Base-by-base conservation (phyloP, 345 rosid genomes). In the Psidium friedrichsthalianum region DNA sequence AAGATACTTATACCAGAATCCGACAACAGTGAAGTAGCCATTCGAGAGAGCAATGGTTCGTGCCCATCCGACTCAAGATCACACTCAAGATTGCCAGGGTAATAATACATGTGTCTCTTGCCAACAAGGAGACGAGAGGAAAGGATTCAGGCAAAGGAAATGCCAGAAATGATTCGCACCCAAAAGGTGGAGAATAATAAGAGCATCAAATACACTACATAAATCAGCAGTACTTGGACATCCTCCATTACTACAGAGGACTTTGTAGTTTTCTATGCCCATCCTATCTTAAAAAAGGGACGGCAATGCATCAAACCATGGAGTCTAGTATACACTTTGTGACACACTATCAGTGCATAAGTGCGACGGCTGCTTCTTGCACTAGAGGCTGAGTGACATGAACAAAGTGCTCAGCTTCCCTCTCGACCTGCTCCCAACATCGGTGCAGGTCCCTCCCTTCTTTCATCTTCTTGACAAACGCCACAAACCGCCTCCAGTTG, bases 401-500 rank as follows among this genome's bases (percentile, higher is more conserved):
- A 82, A 97, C 99, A 81, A 93, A 97, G 82, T 94, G 98, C 78
- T 93, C 92, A 0, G 98, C 98, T 87, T 96, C 99, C 82, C 99
- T 90, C 91, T 97, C 99, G n/a, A 95, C 92, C 88, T 97, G 90
- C 89, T 97, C 99, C 92, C 89, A 21, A 85, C 98, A 97, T 84
- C 85, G 89, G 14, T 87, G 64, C 0, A 88, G 87, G 82, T 86
- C 90, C 89, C 90, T 94, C 58, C 98, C 98, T 88, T 95, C 98
- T 3, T 93, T 91, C 99, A 97, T 97, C 92, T 93, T 95, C 96
- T 95, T 95, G 88, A 95, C 98, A 57, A 97, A 96, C 16, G 91
- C 90, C 36, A 97, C 98, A n/a, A 97, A 97, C 42, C 87, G 89
- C 74, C 98, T 92, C 98, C 99, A 97, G 85, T 97, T 95, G 10